Evolutionary conservation across 129 eudicot species (phyloP).

Genomic region (Chrysanthemum lavandulifolium): DNA sequence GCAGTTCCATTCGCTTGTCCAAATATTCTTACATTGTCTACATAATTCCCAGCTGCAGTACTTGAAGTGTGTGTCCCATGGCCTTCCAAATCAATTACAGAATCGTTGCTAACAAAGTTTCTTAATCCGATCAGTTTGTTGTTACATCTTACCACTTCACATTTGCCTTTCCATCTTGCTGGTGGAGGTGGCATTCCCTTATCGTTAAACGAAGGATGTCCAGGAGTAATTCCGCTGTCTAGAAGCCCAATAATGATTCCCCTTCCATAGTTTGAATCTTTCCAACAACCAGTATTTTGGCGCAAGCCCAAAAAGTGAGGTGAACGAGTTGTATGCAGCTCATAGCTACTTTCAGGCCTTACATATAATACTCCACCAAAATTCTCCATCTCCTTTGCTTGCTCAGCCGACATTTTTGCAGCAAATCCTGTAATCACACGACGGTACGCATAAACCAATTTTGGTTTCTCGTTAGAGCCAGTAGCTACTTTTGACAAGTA

Average conservation of each 20-base stretch:
- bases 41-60: too few species aligned
- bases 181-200: neutral
- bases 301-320: neutral
- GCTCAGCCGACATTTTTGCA: neutral
- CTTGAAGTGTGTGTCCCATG: too few species aligned
- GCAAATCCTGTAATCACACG: neutral
- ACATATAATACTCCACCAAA: neutral
- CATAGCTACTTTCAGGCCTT: neutral
- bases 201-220: neutral
- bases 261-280: too few species aligned
- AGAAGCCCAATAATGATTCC: too few species aligned
- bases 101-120: too few species aligned
- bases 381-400: neutral
- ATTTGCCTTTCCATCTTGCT: neutral
- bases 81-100: too few species aligned
- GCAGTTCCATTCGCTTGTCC: neutral
- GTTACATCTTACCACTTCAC: neutral
- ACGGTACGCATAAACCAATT: neutral
- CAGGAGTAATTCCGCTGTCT: neutral
- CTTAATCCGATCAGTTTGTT: too few species aligned
- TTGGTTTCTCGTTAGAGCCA: neutral
- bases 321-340: neutral
- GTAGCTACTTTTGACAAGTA: neutral
- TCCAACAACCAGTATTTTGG: too few species aligned
- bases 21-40: neutral